phyloP scores from a whole-genome alignment of 805 yeast species.

The Henningerozyma blattae region DNA sequence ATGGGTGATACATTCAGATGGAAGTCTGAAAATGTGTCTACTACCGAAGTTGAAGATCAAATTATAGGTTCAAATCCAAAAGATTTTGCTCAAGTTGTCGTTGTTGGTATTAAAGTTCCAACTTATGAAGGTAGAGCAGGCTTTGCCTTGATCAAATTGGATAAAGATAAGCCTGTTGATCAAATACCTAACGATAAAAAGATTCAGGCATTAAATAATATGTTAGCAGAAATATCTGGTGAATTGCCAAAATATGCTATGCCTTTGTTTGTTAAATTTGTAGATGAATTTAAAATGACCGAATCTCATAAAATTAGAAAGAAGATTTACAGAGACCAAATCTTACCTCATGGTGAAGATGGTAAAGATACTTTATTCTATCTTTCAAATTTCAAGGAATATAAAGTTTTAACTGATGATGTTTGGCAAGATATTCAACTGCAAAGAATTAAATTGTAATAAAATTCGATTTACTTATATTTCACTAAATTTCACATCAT shows the following conservation, averaged over 20 bases:
- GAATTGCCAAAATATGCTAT: conserved; percentile 71
- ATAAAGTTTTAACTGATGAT: conserved; percentile 41
- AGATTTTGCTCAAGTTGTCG: conserved; percentile 53
- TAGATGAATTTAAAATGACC: conserved; percentile 45
- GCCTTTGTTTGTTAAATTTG: conserved; percentile 71
- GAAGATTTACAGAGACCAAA: conserved; percentile 53
- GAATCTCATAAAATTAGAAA: conserved; percentile 79
- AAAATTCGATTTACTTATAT: no score
- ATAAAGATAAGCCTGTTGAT: conserved; percentile 14
- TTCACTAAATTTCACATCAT: no score
- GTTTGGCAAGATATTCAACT: conserved; percentile 38
- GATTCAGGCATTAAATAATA: conserved; percentile 25
- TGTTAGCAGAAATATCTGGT: conserved; percentile 29
- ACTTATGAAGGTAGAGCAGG: conserved; percentile 94
- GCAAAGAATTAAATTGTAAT: conserved; percentile 17
- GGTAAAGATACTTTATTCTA: conserved; percentile 59
- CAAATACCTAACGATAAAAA: conserved; percentile 12
- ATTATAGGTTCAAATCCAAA: conserved; percentile 28
- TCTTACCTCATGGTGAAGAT: conserved; percentile 51
- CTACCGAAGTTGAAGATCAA: conserved; percentile 84
- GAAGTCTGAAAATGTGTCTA: conserved; percentile 92
- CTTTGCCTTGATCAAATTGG: conserved; percentile 60
- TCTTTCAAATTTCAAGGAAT: conserved; percentile 40
- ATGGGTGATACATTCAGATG: conserved; percentile 93
- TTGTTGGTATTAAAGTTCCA: conserved; percentile 78